Conservation (phyloP, 352 stramenopile species). For the Globisporangium irregulare region DNA sequence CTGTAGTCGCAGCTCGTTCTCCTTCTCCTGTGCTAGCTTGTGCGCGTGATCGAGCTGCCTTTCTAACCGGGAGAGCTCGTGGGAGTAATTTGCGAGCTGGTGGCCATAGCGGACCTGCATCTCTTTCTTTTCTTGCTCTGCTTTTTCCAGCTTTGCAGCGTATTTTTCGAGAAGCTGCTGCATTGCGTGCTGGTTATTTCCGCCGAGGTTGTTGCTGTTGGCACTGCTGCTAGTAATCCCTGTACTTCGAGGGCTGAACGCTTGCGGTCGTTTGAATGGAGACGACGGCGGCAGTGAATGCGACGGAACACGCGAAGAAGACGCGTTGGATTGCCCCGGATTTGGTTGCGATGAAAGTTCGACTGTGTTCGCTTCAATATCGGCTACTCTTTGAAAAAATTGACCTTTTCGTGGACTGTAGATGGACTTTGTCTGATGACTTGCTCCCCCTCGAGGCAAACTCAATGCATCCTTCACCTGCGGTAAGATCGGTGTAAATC, state of each 20-base stretch:
- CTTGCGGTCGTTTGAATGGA: neutral
- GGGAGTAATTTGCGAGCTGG: slow-evolving; percentile 65
- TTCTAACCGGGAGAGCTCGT: slow-evolving; percentile 64
- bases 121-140: slow-evolving; percentile 53
- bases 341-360: neutral
- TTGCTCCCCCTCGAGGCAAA: neutral
- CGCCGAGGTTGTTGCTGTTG: neutral
- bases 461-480: neutral
- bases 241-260: slow-evolving; percentile 1
- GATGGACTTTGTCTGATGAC: neutral
- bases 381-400: neutral
- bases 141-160: slow-evolving; percentile 31
- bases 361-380: neutral
- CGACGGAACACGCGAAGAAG: neutral
- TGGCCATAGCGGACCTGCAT: slow-evolving; percentile 43
- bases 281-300: slow-evolving; percentile 3
- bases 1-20: slow-evolving; percentile 55
- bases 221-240: neutral
- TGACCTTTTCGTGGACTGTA: neutral
- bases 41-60: slow-evolving; percentile 60
- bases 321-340: neutral
- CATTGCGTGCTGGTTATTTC: neutral
- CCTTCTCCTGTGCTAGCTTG: slow-evolving; percentile 43
- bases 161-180: slow-evolving; percentile 29
- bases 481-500: neutral